Evolutionary conservation across 108 stramenopile genomes (phyloP).

Genomic region (Hondaea fermentalgiana): DNA sequence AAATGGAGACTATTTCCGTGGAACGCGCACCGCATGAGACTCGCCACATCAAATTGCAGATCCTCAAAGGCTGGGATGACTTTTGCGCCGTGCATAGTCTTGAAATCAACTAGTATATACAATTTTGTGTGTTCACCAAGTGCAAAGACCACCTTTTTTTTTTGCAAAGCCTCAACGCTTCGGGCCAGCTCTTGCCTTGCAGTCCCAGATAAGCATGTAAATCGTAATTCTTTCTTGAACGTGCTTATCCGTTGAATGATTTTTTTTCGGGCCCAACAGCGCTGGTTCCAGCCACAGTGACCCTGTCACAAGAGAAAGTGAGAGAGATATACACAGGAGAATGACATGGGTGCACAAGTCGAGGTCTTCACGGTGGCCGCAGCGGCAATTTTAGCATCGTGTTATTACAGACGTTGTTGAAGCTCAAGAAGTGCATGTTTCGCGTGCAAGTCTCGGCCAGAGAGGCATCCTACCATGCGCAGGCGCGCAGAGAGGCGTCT

Average conservation of each 20-base stretch:
- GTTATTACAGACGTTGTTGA: too few species aligned
- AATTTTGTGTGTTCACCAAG: background rate
- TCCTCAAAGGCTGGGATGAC: slow-evolving; percentile 6
- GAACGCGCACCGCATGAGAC: background rate
- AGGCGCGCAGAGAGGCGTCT: background rate
- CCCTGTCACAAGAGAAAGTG: too few species aligned
- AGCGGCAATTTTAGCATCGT: too few species aligned
- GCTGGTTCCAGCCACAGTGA: too few species aligned
- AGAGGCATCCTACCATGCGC: too few species aligned
- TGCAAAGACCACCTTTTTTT: background rate
- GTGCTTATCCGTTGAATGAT: background rate
- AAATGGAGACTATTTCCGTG: background rate
- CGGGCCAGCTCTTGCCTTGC: background rate
- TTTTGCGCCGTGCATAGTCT: background rate
- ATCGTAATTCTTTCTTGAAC: background rate
- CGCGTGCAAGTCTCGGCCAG: too few species aligned
- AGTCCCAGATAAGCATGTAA: background rate
- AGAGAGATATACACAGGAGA: too few species aligned
- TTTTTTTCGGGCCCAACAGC: too few species aligned
- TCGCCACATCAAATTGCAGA: background rate
- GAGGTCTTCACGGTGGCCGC: too few species aligned
- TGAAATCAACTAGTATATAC: background rate
- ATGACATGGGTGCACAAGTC: too few species aligned
- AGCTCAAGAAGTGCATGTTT: too few species aligned
- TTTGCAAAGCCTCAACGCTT: background rate